Percentiles rank a stretch among this genome's conserved stretches.
phyloP scores from a whole-genome alignment of 2,329 filamentous ascomycete genomes.

The Cladosporium halotolerans region DNA sequence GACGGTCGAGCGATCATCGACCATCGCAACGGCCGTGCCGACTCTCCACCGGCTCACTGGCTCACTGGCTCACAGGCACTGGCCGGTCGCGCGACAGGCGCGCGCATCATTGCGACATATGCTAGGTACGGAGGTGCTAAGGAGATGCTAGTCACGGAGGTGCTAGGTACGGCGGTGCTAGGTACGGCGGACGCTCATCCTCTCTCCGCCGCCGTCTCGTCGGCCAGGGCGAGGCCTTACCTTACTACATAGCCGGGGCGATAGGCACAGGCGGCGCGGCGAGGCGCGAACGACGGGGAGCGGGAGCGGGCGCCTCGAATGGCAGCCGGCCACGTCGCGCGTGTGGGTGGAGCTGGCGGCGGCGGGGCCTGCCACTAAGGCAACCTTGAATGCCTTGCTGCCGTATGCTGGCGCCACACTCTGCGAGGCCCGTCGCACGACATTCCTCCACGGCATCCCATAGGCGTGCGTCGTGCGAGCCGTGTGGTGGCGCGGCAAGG shows the following conservation, averaged over 20 bases:
- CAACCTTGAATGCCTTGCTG: slow-evolving; percentile 20
- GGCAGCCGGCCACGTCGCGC: slow-evolving; percentile 23
- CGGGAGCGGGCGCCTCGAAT: slow-evolving; percentile 23
- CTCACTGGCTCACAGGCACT: too few species aligned
- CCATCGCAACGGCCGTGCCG: background rate
- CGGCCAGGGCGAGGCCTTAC: too few species aligned
- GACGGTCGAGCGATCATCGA: background rate
- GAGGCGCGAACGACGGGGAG: background rate
- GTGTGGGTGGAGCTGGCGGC: slow-evolving; percentile 13
- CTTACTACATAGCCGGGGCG: too few species aligned
- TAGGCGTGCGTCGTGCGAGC: slow-evolving; percentile 2
- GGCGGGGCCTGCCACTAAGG: slow-evolving; percentile 13
- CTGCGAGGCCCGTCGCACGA: slow-evolving; percentile 3
- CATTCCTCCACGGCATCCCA: slow-evolving; percentile 11
- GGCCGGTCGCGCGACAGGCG: slow-evolving; percentile 5
- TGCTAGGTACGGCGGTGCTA: too few species aligned
- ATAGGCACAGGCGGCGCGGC: too few species aligned
- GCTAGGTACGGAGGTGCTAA: background rate
- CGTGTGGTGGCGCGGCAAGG: slow-evolving; percentile 5
- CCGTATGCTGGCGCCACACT: slow-evolving; percentile 3
- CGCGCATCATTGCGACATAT: background rate
- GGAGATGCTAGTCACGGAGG: background rate
- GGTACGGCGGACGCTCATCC: too few species aligned
- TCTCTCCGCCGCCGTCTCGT: too few species aligned
- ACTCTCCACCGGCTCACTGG: background rate